phyloP scores from a whole-genome alignment of 2,329 filamentous ascomycete genomes.

The Phoma sp. region DNA sequence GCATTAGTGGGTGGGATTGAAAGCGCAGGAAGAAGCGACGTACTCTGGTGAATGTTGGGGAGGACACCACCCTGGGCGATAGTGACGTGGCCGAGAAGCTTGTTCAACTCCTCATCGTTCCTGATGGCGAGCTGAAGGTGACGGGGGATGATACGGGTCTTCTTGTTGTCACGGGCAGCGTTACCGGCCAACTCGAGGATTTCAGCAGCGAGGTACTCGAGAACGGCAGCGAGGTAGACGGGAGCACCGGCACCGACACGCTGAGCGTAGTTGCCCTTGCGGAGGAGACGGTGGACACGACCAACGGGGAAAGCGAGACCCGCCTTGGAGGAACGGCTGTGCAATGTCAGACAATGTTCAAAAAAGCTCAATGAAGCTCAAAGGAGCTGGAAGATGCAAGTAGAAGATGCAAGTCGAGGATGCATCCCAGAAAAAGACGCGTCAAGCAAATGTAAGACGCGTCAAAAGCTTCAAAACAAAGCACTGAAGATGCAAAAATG shows the following conservation, averaged over 20 bases:
- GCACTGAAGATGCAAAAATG: conserved; percentile 1
- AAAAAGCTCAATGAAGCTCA: conserved; percentile 20
- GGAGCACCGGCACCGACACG: conserved; percentile 98
- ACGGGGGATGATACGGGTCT: conserved; percentile 99
- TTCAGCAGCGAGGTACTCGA: conserved; percentile 98
- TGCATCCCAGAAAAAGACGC: conserved; percentile 36
- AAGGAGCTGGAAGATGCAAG: conserved; percentile 14
- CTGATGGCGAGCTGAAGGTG: conserved; percentile 99
- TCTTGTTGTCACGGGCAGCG: conserved; percentile 99
- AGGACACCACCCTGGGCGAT: conserved; percentile 97
- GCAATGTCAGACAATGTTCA: conserved; percentile 27
- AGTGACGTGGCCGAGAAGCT: conserved; percentile 93
- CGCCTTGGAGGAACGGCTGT: conserved; percentile 97
- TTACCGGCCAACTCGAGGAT: conserved; percentile 99
- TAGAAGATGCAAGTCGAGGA: conserved; percentile 13
- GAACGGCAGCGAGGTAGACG: conserved; percentile 95
- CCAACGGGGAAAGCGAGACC: conserved; percentile 98
- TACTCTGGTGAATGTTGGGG: conserved; percentile 97
- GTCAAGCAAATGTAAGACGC: conserved; percentile 23
- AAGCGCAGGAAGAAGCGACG: conserved; percentile 49
- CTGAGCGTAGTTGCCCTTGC: conserved; percentile 99
- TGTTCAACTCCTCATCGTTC: conserved; percentile 99
- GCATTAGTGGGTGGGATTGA: conserved; percentile 48
- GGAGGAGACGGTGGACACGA: conserved; percentile 98
- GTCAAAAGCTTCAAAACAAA: conserved; percentile 8